These are phyloP conservation scores for Lactarius pseudohatsudake DNA, from an alignment of 768 basidiomycete species.

Conservation along the genomic window DNA sequence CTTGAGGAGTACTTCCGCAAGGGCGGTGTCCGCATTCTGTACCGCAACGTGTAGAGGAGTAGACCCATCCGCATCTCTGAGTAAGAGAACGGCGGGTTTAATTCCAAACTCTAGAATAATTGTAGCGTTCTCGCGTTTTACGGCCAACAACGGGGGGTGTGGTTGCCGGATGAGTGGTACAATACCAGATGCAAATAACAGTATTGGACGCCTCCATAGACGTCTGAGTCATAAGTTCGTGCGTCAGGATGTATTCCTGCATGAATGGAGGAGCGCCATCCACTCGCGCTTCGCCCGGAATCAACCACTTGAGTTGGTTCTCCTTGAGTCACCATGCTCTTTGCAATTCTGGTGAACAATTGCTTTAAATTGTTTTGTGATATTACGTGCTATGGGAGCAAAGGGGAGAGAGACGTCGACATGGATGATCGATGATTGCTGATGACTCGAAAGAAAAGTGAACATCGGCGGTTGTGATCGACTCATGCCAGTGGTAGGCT, in stretches of 20 bases:
- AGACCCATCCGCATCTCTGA: constrained; percentile 48
- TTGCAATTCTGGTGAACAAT: constrained; percentile 21
- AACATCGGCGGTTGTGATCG: too few species aligned
- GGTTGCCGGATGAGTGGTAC: constrained; percentile 6
- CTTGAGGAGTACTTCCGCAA: constrained; percentile 42
- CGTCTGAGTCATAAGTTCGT: constrained; percentile 37
- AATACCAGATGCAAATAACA: neutral
- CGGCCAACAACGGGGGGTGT: constrained; percentile 57
- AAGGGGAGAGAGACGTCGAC: neutral
- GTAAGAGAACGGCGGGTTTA: constrained; percentile 36
- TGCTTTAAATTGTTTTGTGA: constrained; percentile 17
- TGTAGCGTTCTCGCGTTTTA: constrained; percentile 37
- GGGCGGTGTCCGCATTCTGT: constrained; percentile 36
- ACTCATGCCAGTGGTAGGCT: too few species aligned
- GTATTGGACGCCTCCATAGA: constrained; percentile 36
- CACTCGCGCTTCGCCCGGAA: constrained; percentile 19
- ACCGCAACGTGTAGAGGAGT: constrained; percentile 54
- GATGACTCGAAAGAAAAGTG: constrained; percentile 3
- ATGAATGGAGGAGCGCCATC: constrained; percentile 39
- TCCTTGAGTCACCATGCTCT: constrained; percentile 4
- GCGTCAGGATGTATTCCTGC: constrained; percentile 64
- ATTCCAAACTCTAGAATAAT: constrained; percentile 42
- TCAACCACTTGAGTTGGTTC: constrained; percentile 5
- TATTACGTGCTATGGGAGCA: constrained; percentile 14
- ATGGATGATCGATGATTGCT: neutral